Base-by-base conservation (phyloP, 2,329 filamentous ascomycete genomes). In the Chrysosporium keratinophilum region DNA sequence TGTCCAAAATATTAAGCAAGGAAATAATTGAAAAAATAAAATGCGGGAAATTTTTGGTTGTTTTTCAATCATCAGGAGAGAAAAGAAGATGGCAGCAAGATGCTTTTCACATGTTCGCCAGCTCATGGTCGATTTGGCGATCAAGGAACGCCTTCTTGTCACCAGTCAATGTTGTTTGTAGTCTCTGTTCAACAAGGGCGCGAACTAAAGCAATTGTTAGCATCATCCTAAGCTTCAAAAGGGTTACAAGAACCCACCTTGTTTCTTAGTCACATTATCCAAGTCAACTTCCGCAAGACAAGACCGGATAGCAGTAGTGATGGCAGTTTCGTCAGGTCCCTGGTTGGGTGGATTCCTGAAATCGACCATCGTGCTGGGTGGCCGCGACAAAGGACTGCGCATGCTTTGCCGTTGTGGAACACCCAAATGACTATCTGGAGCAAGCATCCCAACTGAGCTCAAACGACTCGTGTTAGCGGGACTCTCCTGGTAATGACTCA, bases 241-340 rank as follows among this genome's bases (percentile, higher is more conserved):
- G 31, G 17, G 23, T 28, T 20, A 20, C 10, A 19, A 42, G 10
- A 43, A 66, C 69, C 74, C 74, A 67, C 82, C 73, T 73, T 97
- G 91, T 75, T 98, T 98, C 82, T 97, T 98, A 5, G 93, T 98
- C 46, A 97, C 88, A n/a, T 80, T 91, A 68, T 98, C 93, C 41
- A 98, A 77, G 69, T 98, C 91, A 0, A 96, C 89, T 64, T 96
- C 91, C 14, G 78, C 73, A 58, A 98, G 76, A 62, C 93, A 93
- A 49, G 78, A 76, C 64, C 88, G 85, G 58, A 97, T 91, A 1
- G 87, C 86, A 57, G 94, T 87, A 15, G 88, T 78, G 59, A 98
- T 96, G 57, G 82, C 79, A 44, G 75, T 76, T 63, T 97, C 90
- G 60, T 85, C 87, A 0, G 88, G 87, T 0, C 87, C 88, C 20